These are phyloP conservation scores for Cercospora sp. DNA, from an alignment of 2,329 filamentous ascomycete genomes.

Conservation along the genomic window DNA sequence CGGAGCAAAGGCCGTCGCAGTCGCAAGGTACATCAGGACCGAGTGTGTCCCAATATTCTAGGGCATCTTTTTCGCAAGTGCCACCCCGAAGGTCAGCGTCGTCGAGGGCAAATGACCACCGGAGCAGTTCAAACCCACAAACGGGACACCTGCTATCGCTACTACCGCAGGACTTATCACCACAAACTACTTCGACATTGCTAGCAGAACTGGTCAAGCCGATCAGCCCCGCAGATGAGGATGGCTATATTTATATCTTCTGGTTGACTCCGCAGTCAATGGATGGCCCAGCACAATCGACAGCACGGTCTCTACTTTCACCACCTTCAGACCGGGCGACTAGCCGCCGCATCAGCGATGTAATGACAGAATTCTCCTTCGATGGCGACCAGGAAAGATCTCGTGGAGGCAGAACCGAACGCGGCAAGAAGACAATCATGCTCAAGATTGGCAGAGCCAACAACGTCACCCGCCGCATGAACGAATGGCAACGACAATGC, in stretches of 20 bases:
- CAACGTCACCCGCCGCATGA: constrained; percentile 88
- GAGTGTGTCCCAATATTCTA: constrained; percentile 14
- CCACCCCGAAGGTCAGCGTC: constrained; percentile 18
- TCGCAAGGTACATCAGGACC: not conserved
- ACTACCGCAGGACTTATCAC: constrained; percentile 67
- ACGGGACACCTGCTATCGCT: constrained; percentile 57
- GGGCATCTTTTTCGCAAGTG: constrained; percentile 7
- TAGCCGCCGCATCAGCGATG: constrained; percentile 35
- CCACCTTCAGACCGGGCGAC: constrained; percentile 22
- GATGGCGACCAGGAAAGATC: constrained; percentile 12
- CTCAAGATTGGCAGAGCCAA: constrained; percentile 66
- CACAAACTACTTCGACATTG: constrained; percentile 67
- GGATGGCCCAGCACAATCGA: constrained; percentile 51
- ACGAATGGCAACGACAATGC: constrained; percentile 92
- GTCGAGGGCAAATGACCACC: constrained; percentile 17
- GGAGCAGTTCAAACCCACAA: constrained; percentile 30
- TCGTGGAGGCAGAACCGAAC: not conserved
- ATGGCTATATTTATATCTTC: constrained; percentile 98
- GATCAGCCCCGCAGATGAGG: constrained; percentile 71
- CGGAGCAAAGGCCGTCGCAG: constrained; percentile 24
- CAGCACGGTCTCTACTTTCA: constrained; percentile 39
- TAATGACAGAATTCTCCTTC: constrained; percentile 39
- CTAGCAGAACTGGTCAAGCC: constrained; percentile 75
- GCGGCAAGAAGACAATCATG: constrained; percentile 59
- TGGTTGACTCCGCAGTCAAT: constrained; percentile 75